Base-by-base conservation (phyloP, 2,329 filamentous ascomycete genomes). In the Exophiala calicioides region DNA sequence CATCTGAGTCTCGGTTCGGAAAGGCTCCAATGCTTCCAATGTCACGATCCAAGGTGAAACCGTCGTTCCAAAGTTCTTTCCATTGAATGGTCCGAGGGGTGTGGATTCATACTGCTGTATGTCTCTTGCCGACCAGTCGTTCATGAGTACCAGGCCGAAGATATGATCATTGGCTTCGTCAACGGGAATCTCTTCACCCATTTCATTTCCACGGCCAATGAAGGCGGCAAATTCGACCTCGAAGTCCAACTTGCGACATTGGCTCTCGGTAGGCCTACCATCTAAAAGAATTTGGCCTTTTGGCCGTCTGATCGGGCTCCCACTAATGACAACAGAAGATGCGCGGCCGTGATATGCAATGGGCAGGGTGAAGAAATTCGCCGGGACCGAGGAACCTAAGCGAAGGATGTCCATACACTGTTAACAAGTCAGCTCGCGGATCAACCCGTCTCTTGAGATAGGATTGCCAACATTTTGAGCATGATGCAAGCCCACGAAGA, bases 51-150 rank as follows among this genome's bases (percentile, higher is more conserved):
- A 93, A 0, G 86, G 78, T 50, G 82, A 86, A 56, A 91, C 84
- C 0, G 79, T 85, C 0, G 85, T 87, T 2, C 77, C 85, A 60
- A 91, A 91, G 65, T 90, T 91, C 76, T 93, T 93, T 18, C 81
- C 76, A 52, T 87, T 90, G 69, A 91, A 91, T 0, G 88, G 88
- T 0, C 88, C 88, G 5, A 90, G 70, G 0, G 88, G 88, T 4
- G 90, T 77, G 56, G 90, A 90, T 66, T 93, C 88, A 86, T 86
- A 93, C 0, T 78, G 77, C 63, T 93, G 88, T 38, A 93, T 83
- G 58, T 93, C 88, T 53, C 88, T 74, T 4, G 88, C 88, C 43
- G 84, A 88, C 88, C 88, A 93, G 66, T 93, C 88, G 58, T 93
- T 93, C 75, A 93, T 78, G 44, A 93, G 68, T 0, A 91, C 88